phyloP scores from a whole-genome alignment of 176 grass and related monocot species.

The Carex littledalei region DNA sequence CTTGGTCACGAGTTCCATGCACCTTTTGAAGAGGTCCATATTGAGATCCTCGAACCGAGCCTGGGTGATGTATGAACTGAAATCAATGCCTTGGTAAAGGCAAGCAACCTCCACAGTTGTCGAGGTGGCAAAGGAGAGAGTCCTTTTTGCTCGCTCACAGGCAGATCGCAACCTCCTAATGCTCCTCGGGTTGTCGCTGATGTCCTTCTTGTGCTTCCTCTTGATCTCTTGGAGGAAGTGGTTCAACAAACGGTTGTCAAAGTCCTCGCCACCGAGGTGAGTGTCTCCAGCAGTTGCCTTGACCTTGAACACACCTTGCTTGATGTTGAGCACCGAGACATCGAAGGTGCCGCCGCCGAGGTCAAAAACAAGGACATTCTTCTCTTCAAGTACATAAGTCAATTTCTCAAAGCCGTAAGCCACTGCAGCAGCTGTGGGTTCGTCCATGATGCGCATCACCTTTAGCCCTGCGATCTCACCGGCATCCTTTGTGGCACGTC shows the following conservation, averaged over 20 bases:
- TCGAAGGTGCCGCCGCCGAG: too few relatives aligned
- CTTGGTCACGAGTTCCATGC: slow-evolving; percentile 27
- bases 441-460: background rate
- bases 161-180: slow-evolving; percentile 21
- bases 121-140: background rate
- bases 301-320: background rate
- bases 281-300: too few relatives aligned
- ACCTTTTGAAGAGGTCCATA: slow-evolving; percentile 42
- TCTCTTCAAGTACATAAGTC: background rate
- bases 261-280: too few relatives aligned
- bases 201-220: background rate
- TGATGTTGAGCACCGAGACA: too few relatives aligned
- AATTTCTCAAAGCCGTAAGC: background rate
- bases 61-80: slow-evolving; percentile 26
- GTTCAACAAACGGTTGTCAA: too few relatives aligned
- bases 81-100: slow-evolving; percentile 31
- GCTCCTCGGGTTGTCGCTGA: too few relatives aligned
- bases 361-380: slow-evolving; percentile 12
- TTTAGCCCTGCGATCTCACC: too few relatives aligned
- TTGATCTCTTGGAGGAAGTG: background rate
- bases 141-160: slow-evolving; percentile 33
- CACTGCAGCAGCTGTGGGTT: too few relatives aligned
- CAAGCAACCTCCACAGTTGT: slow-evolving; percentile 21
- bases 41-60: slow-evolving; percentile 39
- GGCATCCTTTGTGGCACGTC: too few relatives aligned